Percentiles rank a stretch among this genome's conserved stretches.
Evolutionary conservation across 1,284 basidiomycete genomes (phyloP).

Genomic region (Boletellus deceptivus): DNA sequence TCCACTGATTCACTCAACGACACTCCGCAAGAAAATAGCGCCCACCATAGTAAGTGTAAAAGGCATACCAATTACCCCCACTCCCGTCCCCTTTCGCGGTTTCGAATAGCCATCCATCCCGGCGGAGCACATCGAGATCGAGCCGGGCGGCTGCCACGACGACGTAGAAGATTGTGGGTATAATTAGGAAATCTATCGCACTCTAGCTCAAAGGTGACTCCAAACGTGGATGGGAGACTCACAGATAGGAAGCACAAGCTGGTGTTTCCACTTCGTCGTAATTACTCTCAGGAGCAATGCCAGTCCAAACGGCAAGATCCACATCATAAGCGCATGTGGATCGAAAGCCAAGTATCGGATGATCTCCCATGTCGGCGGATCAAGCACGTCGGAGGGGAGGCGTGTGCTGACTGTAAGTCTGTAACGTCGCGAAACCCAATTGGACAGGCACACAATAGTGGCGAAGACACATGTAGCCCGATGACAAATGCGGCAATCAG

Average conservation of each 20-base stretch:
- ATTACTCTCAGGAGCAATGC: slow-evolving; percentile 81
- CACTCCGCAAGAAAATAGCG: slow-evolving; percentile 1
- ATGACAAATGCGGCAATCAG: slow-evolving; percentile 2
- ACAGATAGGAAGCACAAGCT: slow-evolving; percentile 91
- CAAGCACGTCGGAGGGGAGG: slow-evolving; percentile 79
- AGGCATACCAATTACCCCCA: slow-evolving; percentile 76
- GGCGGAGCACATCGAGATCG: slow-evolving; percentile 61
- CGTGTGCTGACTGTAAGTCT: slow-evolving; percentile 84
- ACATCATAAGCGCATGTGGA: slow-evolving; percentile 62
- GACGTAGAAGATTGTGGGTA: slow-evolving; percentile 84
- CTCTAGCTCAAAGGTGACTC: neutral
- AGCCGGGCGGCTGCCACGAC: slow-evolving; percentile 66
- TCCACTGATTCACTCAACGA: neutral
- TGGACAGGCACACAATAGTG: neutral
- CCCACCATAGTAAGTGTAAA: slow-evolving; percentile 76
- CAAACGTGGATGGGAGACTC: slow-evolving; percentile 29
- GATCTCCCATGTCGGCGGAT: slow-evolving; percentile 59
- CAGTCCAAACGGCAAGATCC: slow-evolving; percentile 75
- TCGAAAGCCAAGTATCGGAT: slow-evolving; percentile 63
- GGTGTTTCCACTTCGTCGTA: slow-evolving; percentile 80
- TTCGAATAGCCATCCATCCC: slow-evolving; percentile 88
- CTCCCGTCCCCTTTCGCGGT: slow-evolving; percentile 44
- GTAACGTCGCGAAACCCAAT: neutral
- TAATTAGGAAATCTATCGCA: slow-evolving; percentile 75
- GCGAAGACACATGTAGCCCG: neutral